Conservation (phyloP, 2,329 filamentous ascomycete genomes). For the Dactylellina haptotyla region DNA sequence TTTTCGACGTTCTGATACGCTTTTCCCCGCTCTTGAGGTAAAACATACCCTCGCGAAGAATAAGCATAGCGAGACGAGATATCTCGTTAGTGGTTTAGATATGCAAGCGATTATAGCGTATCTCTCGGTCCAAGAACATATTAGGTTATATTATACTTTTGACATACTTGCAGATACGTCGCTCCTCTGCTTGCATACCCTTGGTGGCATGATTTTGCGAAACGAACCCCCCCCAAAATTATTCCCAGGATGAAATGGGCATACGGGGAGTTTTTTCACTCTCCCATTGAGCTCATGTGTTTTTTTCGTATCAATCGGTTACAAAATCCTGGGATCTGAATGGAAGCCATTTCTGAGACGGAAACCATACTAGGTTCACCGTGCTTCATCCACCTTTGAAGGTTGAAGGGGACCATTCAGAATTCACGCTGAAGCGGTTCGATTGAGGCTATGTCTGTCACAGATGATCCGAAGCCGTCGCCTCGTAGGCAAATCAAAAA, state of each 20-base stretch:
- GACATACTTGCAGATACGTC: slow-evolving; percentile 52
- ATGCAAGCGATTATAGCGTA: slow-evolving; percentile 50
- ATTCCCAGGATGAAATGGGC: slow-evolving; percentile 28
- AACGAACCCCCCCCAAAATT: neutral
- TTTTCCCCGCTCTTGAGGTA: slow-evolving; percentile 33
- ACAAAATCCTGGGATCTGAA: slow-evolving; percentile 5
- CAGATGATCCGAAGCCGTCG: slow-evolving; percentile 20
- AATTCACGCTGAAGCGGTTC: slow-evolving; percentile 36
- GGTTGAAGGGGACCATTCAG: slow-evolving; percentile 35
- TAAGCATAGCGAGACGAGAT: slow-evolving; percentile 48
- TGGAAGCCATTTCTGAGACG: slow-evolving; percentile 11
- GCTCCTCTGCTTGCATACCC: slow-evolving; percentile 27
- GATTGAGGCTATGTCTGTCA: slow-evolving; percentile 41
- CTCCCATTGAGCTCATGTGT: slow-evolving; percentile 19
- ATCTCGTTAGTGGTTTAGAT: slow-evolving; percentile 35
- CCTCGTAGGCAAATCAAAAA: slow-evolving; percentile 39
- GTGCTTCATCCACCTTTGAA: too few species aligned
- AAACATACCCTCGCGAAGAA: slow-evolving; percentile 34
- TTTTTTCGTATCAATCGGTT: slow-evolving; percentile 7
- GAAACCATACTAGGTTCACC: slow-evolving; percentile 16
- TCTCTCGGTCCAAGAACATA: slow-evolving; percentile 31
- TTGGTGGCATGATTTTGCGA: slow-evolving; percentile 35
- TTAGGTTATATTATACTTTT: slow-evolving; percentile 48
- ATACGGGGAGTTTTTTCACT: slow-evolving; percentile 14
- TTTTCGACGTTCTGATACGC: slow-evolving; percentile 22